Evolutionary conservation across 345 rosid genomes (phyloP), one percentile per base, ranked within the genome.

Genomic region (Acer saccharum): DNA sequence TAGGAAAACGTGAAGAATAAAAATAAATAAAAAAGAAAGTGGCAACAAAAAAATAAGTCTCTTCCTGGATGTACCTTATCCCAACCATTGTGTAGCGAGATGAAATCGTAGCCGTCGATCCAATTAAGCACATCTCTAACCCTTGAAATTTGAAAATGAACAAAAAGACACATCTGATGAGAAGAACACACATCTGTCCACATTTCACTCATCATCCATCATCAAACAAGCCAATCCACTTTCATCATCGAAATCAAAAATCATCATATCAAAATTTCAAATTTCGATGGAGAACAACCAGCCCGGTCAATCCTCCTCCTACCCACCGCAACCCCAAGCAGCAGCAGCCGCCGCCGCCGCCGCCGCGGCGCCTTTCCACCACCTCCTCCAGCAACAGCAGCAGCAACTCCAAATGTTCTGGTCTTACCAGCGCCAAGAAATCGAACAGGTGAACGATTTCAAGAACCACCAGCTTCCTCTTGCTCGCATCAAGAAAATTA

Each of bases 381-480:
- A 93, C 80, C 98, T 93, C 55, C 90, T 93, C 20, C 97, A 93
- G 73, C 99, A 95, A 55, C 99, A 93, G 35, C 95, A 94, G n/a
- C 94, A 90, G 44, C 96, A 92, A 78, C 93, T 95, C 55, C 98
- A 93, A 71, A 80, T 90, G 93, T 95, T 95, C 81, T 95, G 99
- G 99, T 77, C 89, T 0, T 92, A 87, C 84, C 99, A 95, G 82
- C 87, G 97, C 6, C 89, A 93, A 62, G 99, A 95, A 79, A 92
- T 95, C 85, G 98, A 95, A 67, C 97, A 95, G 73, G 96, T 85
- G 12, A 93, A 88, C 79, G 98, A 95, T 78, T 95, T 95, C 89
- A 95, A 93, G 84, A 93, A 95, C 89, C 99, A 95, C 79, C 99
- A 90, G 87, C 90, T 95, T 55, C 99, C 98, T 17, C 92, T 95